Conservation (phyloP, 257 asterid species). For the Solanum chilense region DNA sequence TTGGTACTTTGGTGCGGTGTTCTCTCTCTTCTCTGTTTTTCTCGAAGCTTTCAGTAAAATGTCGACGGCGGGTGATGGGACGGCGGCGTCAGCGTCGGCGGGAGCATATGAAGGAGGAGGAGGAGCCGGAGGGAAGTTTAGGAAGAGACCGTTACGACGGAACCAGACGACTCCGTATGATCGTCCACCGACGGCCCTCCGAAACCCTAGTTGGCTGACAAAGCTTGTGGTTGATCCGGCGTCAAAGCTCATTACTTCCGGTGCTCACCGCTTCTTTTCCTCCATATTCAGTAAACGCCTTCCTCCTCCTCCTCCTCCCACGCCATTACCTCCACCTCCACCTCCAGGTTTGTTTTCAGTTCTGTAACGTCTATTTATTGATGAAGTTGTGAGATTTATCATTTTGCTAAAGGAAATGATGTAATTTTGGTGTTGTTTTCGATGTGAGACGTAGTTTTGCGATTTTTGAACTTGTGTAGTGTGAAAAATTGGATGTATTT, state of each 20-base stretch:
- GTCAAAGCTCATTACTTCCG: constrained; percentile 47
- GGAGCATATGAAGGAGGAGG: constrained; percentile 18
- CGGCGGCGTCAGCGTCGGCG: constrained; percentile 23
- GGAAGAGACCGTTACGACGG: constrained; percentile 46
- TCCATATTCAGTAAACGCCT: constrained; percentile 52
- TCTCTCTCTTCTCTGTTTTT: neutral
- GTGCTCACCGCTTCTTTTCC: constrained; percentile 58
- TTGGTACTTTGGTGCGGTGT: neutral
- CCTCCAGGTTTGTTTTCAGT: constrained; percentile 21
- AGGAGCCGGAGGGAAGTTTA: constrained; percentile 84
- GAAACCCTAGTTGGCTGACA: constrained; percentile 57
- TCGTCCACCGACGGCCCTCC: constrained; percentile 43
- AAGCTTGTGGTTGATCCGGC: constrained; percentile 87
- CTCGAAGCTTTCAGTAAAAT: constrained; percentile 21
- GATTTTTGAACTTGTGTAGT: neutral
- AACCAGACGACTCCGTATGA: constrained; percentile 67
- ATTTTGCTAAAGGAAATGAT: neutral
- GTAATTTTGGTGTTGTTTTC: neutral
- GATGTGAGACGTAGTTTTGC: neutral
- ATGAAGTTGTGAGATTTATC: neutral
- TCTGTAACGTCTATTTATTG: neutral
- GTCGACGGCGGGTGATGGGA: constrained; percentile 64
- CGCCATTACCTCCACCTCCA: constrained; percentile 18
- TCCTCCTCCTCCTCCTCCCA: constrained; percentile 26
- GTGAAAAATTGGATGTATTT: neutral